Conservation (phyloP, 306 rosid genomes). For the Trifolium repens region DNA sequence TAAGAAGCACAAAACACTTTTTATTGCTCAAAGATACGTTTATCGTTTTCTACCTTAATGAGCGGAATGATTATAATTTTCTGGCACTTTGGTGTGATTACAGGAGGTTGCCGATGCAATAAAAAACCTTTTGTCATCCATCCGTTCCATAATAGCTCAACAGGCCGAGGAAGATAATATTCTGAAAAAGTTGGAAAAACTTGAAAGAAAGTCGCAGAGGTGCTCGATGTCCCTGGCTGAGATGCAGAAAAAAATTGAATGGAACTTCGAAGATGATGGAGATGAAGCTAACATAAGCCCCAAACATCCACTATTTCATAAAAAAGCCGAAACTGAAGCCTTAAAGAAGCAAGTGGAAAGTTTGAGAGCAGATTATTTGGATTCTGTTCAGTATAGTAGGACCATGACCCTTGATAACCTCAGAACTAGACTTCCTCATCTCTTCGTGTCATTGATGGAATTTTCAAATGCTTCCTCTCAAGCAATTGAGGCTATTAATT, state of each 20-base stretch:
- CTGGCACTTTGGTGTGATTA: conserved; percentile 33
- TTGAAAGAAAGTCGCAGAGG: conserved; percentile 64
- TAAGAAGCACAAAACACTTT: background rate
- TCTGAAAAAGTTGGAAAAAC: conserved; percentile 62
- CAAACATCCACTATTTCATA: conserved; percentile 61
- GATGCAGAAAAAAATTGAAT: conserved; percentile 54
- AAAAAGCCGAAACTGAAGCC: conserved; percentile 66
- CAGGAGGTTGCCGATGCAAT: conserved; percentile 81
- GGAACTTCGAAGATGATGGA: conserved; percentile 37
- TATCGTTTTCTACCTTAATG: conserved; percentile 1
- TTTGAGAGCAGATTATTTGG: conserved; percentile 55
- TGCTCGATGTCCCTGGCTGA: conserved; percentile 53
- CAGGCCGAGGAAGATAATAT: conserved; percentile 68
- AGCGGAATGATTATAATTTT: conserved; percentile 23
- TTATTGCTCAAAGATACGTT: conserved; percentile 19
- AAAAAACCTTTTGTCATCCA: conserved; percentile 59
- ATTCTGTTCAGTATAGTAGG: conserved; percentile 58
- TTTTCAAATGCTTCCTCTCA: conserved; percentile 65
- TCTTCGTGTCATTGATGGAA: conserved; percentile 63
- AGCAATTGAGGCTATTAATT: conserved; percentile 57
- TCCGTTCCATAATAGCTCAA: conserved; percentile 55
- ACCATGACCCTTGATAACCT: conserved; percentile 63
- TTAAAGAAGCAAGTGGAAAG: conserved; percentile 66
- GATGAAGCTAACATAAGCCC: conserved; percentile 57
- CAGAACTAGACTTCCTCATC: conserved; percentile 69